phyloP scores from a whole-genome alignment of 2,329 filamentous ascomycete species.

The Pseudovirgaria hyperparasitica region DNA sequence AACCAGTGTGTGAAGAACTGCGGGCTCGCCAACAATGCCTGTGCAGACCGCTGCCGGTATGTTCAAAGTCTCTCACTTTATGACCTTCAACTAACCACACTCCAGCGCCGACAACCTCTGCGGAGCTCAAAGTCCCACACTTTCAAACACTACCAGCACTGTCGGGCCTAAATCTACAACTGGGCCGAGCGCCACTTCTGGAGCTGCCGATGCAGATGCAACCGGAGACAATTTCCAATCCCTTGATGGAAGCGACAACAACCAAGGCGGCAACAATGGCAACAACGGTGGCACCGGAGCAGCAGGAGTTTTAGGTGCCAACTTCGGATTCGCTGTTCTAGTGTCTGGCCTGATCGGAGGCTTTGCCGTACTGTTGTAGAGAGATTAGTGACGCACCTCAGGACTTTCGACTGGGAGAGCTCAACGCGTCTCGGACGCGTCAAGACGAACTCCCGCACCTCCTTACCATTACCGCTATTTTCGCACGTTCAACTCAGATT shows the following conservation, averaged over 20 bases:
- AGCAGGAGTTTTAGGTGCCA: constrained; percentile 39
- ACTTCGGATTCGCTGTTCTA: constrained; percentile 43
- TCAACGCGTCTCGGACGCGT: no score
- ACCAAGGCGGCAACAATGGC: constrained; percentile 7
- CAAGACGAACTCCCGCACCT: no score
- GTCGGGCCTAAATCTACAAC: no score
- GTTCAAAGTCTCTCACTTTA: constrained; percentile 3
- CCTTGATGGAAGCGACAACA: constrained; percentile 17
- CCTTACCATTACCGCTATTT: no score
- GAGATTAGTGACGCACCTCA: no score
- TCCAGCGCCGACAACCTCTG: constrained; percentile 50
- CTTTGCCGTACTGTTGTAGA: constrained; percentile 33
- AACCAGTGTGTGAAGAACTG: constrained; percentile 54
- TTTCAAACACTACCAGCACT: constrained; percentile 43
- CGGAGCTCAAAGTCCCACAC: constrained; percentile 53
- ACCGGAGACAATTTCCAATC: constrained; percentile 15
- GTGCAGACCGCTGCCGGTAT: constrained; percentile 45
- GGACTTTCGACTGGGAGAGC: no score
- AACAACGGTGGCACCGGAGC: constrained; percentile 21
- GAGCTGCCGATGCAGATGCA: constrained; percentile 9
- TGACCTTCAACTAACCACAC: constrained; percentile 2
- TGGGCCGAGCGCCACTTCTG: constrained; percentile 28
- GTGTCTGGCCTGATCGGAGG: constrained; percentile 44
- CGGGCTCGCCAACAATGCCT: constrained; percentile 39
- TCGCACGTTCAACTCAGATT: no score